Evolutionary conservation across 768 basidiomycete genomes (phyloP).

Genomic region (Thelephora ganbajun): DNA sequence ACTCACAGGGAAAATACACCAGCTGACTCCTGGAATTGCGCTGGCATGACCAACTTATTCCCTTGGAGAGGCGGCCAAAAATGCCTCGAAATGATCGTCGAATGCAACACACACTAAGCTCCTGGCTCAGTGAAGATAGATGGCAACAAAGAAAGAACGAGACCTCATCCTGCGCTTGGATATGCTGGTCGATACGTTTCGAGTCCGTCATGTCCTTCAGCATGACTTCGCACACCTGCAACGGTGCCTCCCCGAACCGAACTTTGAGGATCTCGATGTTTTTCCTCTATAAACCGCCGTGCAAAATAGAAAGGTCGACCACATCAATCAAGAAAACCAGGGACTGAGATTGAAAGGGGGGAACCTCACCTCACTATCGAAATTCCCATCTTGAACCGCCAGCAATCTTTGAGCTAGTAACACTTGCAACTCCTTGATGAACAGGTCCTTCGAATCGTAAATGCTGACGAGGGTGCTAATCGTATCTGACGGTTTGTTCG

Average conservation of each 20-base stretch:
- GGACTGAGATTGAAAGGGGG: neutral
- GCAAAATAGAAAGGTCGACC: neutral
- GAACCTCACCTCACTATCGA: constrained; percentile 45
- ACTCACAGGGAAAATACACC: neutral
- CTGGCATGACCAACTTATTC: constrained; percentile 65
- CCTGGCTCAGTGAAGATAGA: neutral
- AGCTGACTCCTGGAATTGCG: constrained; percentile 66
- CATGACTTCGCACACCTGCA: constrained; percentile 98
- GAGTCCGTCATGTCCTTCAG: constrained; percentile 95
- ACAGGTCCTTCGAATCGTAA: constrained; percentile 93
- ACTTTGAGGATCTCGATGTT: constrained; percentile 92
- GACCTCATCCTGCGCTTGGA: constrained; percentile 63
- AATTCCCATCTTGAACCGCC: constrained; percentile 64
- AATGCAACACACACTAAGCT: constrained; percentile 57
- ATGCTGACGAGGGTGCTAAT: constrained; percentile 95
- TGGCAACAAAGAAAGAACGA: neutral
- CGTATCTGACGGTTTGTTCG: constrained; percentile 84
- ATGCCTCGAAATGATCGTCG: constrained; percentile 82
- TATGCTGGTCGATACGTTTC: constrained; percentile 73
- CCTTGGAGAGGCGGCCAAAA: constrained; percentile 89
- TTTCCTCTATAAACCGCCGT: constrained; percentile 40
- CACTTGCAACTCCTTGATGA: constrained; percentile 90
- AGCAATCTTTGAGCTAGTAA: constrained; percentile 80
- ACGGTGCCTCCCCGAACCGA: constrained; percentile 83
- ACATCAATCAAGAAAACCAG: neutral